A percentile compares a stretch with the other conserved stretches of the same genome.
phyloP scores from a whole-genome alignment of 176 grass and related monocot species.

The Paspalum notatum region DNA sequence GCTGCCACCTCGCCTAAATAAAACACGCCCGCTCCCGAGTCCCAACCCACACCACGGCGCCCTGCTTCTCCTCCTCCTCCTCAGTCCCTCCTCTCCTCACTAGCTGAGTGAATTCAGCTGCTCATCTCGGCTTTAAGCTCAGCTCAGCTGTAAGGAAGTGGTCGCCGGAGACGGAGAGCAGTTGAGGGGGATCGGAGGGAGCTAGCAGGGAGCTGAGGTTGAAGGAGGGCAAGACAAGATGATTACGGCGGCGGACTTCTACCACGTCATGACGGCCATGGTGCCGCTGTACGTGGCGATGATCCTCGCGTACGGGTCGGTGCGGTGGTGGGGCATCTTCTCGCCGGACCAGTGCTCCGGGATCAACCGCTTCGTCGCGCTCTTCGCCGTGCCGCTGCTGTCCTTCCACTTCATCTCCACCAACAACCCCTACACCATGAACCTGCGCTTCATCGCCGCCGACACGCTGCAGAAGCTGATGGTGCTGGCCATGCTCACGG shows the following conservation, averaged over 20 bases:
- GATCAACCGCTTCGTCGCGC: slow-evolving; percentile 98
- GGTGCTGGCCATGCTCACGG: slow-evolving; percentile 85
- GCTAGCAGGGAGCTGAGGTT: no score
- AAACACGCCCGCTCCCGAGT: slow-evolving; percentile 34
- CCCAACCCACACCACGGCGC: slow-evolving; percentile 18
- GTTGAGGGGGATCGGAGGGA: no score
- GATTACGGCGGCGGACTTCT: slow-evolving; percentile 83
- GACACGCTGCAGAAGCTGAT: slow-evolving; percentile 99
- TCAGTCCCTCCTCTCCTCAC: neutral
- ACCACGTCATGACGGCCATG: slow-evolving; percentile 99
- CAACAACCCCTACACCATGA: slow-evolving; percentile 97
- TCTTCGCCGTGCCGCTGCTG: slow-evolving; percentile 95
- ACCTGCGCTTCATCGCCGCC: slow-evolving; percentile 94
- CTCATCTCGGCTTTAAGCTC: neutral
- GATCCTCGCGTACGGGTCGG: slow-evolving; percentile 95
- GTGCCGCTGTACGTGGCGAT: slow-evolving; percentile 99
- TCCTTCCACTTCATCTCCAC: slow-evolving; percentile 99
- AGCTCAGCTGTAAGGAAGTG: slow-evolving; percentile 6
- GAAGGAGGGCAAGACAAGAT: slow-evolving; percentile 40
- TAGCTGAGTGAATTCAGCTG: slow-evolving; percentile 10
- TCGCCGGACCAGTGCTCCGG: slow-evolving; percentile 99
- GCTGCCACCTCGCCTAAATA: slow-evolving; percentile 66
- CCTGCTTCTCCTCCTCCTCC: neutral
- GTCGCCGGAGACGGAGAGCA: neutral
- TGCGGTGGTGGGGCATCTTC: slow-evolving; percentile 99